Evolutionary conservation across 2,329 filamentous ascomycete genomes (phyloP), one percentile per base, ranked within the genome.

Genomic region (Xylaria sp.): DNA sequence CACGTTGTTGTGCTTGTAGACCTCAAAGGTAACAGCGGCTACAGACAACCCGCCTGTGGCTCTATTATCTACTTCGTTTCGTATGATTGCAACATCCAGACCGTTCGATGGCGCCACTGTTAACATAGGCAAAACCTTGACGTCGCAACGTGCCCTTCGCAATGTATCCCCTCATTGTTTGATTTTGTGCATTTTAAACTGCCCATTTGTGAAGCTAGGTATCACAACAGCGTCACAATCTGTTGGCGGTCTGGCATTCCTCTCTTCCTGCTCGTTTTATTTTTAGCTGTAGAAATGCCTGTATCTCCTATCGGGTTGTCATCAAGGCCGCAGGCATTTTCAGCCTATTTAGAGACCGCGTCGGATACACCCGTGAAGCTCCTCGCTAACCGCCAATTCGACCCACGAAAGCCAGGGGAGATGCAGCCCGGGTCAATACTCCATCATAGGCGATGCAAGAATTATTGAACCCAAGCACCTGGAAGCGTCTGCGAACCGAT

Each of bases 291-390:
- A 28, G 15, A 17, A 10, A 17, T 17, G 3, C 28, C n/a, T 20
- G 3, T 64, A 28, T 40, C 28, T 44, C 28, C 48, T 51, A 44
- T 57, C 56, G 38, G 46, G 20, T 20, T 56, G 7, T 33, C 13
- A 17, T 46, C 36, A 46, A 23, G 17, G 36, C 17, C 20, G 31
- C 26, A 6, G 6, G 38, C 10, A 51, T 46, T 44, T 65, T 65
- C 66, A 68, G 66, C 66, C 66, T 68, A 68, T 67, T 67, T 67
- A 38, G 23, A 23, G 17, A 13, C 10, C 56, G 44, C 23, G 26
- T 56, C 48, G 51, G 61, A n/a, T 49, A 28, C 49, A 26, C 7
- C 31, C 44, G 38, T n/a, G 17, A 31, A 54, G 51, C 51, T 31
- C 42, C 58, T 68, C 66, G 62, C 49, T 65, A 65, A 56, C 61